A percentile compares a stretch with the other conserved stretches of the same genome.
These are phyloP conservation scores for Neurospora intermedia DNA, from an alignment of 495 filamentous ascomycete species.

Conservation along the genomic window DNA sequence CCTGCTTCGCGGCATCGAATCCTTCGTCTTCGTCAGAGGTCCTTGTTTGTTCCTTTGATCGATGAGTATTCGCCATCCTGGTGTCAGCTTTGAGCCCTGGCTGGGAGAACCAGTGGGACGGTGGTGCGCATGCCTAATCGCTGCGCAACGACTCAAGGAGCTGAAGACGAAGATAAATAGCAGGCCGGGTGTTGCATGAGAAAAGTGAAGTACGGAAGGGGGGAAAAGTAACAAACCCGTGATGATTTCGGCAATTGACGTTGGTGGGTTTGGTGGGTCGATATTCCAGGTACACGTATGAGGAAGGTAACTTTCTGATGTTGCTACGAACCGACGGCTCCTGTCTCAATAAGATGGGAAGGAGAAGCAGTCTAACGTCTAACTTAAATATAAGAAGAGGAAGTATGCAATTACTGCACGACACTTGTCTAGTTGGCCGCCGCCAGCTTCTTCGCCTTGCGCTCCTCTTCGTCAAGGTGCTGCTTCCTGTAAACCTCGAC, in stretches of 20 bases:
- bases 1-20: slow-evolving; percentile 20
- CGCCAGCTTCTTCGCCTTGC: slow-evolving; percentile 32
- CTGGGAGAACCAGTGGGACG: background rate
- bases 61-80: slow-evolving; percentile 8
- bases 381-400: background rate
- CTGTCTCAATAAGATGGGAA: background rate
- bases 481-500: slow-evolving; percentile 38
- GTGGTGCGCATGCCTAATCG: background rate
- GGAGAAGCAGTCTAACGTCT: background rate
- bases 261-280: background rate
- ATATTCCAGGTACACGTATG: slow-evolving; percentile 14
- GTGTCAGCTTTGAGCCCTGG: slow-evolving; percentile 6
- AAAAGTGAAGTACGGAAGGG: background rate
- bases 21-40: background rate
- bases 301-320: slow-evolving; percentile 2
- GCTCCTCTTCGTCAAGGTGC: slow-evolving; percentile 35
- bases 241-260: background rate
- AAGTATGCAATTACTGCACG: background rate
- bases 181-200: background rate
- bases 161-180: background rate
- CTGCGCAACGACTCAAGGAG: background rate
- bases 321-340: background rate
- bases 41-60: background rate
- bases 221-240: background rate
- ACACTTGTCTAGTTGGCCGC: slow-evolving; percentile 14